Conservation (phyloP, 805 yeast genomes). For the Kodamaea leandrae region DNA sequence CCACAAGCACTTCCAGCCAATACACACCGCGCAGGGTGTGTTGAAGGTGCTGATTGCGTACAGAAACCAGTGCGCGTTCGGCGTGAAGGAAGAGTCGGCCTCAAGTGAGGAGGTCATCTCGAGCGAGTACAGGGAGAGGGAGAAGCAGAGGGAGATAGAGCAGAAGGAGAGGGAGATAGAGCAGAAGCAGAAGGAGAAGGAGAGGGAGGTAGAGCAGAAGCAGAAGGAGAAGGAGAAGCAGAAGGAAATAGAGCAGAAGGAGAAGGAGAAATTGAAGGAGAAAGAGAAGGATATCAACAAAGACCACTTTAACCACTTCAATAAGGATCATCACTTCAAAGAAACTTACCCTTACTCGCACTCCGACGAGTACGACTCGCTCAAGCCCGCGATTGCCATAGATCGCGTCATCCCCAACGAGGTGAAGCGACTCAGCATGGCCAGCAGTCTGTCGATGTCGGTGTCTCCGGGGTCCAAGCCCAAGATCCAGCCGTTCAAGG, state of each 20-base stretch:
- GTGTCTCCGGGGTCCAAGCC: slow-evolving; percentile 5
- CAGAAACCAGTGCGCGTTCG: slow-evolving; percentile 67
- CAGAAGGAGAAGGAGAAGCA: not conserved
- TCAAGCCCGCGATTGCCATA: not conserved
- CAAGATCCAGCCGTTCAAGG: slow-evolving; percentile 56
- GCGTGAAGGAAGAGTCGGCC: slow-evolving; percentile 36
- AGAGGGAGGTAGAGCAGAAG: not conserved
- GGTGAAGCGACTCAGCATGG: slow-evolving; percentile 5
- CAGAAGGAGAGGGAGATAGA: not conserved
- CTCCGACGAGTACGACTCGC: not conserved
- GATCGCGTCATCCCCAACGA: slow-evolving; percentile 1
- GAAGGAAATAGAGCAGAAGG: not conserved
- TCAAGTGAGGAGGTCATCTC: slow-evolving; percentile 48
- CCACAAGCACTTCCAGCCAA: slow-evolving; percentile 64
- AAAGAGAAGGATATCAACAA: not conserved
- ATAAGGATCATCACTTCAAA: too few species aligned
- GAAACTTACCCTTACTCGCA: not conserved
- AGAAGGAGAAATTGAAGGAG: not conserved
- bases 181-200: not conserved
- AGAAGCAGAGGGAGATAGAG: not conserved
- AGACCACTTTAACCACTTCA: too few species aligned
- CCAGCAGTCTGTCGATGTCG: slow-evolving; percentile 7
- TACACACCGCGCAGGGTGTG: slow-evolving; percentile 73
- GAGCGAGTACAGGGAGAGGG: slow-evolving; percentile 52
- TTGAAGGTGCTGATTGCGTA: slow-evolving; percentile 76